Evolutionary conservation across 2,329 filamentous ascomycete species (phyloP).

Genomic region (Penicillium paneum): DNA sequence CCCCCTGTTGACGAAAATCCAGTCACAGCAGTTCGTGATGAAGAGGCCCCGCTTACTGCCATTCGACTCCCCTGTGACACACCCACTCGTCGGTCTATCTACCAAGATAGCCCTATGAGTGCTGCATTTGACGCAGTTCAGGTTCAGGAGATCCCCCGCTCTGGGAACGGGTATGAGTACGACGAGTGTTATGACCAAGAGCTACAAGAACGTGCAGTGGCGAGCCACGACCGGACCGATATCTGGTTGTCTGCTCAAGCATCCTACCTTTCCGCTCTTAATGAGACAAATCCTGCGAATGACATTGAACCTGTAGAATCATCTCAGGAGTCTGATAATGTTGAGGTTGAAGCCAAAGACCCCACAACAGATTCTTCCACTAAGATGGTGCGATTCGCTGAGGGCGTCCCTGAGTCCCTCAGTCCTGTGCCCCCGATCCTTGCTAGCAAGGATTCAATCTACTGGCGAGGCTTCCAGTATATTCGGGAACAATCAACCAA

Average conservation of each 20-base stretch:
- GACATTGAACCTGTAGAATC: conserved; percentile 36
- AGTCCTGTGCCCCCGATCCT: conserved; percentile 34
- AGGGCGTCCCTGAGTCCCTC: conserved; percentile 39
- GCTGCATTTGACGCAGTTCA: conserved; percentile 26
- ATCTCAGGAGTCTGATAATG: conserved; percentile 16
- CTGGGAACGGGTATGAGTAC: conserved; percentile 56
- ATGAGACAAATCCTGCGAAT: conserved; percentile 54
- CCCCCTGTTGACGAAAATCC: conserved; percentile 36
- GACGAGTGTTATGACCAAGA: conserved; percentile 72
- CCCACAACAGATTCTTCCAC: conserved; percentile 17
- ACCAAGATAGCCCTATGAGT: conserved; percentile 29
- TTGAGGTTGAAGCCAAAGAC: conserved; percentile 18
- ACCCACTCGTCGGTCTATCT: conserved; percentile 22
- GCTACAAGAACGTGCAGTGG: conserved; percentile 65
- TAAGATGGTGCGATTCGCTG: conserved; percentile 33
- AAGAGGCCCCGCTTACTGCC: conserved; percentile 36
- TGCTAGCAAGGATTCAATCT: conserved; percentile 69
- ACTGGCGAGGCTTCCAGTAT: conserved; percentile 82
- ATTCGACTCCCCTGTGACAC: conserved; percentile 49
- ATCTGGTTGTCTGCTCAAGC: conserved; percentile 82
- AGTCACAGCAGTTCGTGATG: conserved; percentile 34
- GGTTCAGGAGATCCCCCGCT: conserved; percentile 59
- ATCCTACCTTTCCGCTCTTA: conserved; percentile 67
- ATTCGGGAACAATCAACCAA: conserved; percentile 63
- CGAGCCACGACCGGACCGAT: conserved; percentile 80